Evolutionary conservation across 1,139 yeast species (phyloP), one percentile per base, ranked within the genome.

Genomic region (Nakaseomyces sp.): DNA sequence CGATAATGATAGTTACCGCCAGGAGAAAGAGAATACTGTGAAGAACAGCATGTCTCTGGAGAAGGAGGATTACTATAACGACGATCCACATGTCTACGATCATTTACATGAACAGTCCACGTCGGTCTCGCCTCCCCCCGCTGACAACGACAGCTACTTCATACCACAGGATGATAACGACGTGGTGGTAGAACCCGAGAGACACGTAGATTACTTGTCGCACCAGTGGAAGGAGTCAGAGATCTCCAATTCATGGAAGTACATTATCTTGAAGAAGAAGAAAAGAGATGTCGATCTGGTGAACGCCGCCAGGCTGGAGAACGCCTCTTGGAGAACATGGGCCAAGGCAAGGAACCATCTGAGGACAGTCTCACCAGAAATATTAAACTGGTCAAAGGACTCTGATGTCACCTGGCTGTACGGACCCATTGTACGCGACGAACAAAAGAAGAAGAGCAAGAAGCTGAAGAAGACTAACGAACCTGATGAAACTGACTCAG

Each of bases 191-290:
- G 94, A 85, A 57, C 96, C 97, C 5, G 76, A 83, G 40, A 75
- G 81, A 43, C 96, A 89, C 59, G 98, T 91, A 13, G 98, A 91
- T 67, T 91, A 91, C 63, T 72, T 91, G 38, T 85, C 96, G 4
- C 96, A 91, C 61, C 76, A 91, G 60, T 91, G 98, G 98, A 87
- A 87, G 56, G 97, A 89, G 52, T 70, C 80, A 4, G 98, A 91
- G 62, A 86, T 91, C 33, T 84, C 95, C 12, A 85, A 85, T 53
- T 86, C 95, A 31, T 91, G 98, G 98, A 73, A 96, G 51, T 91
- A 91, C 62, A 84, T 91, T 49, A 89, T 87, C 40, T 69, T 79
- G 50, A 81, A 85, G 55, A 76, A 95, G 43, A 83, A 84, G 47
- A 60, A 58, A 45, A 56, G 57, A 35, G 62, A 61, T 40, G 53